Base-by-base conservation (phyloP, 2,329 filamentous ascomycete species). In the Claviceps arundinis region DNA sequence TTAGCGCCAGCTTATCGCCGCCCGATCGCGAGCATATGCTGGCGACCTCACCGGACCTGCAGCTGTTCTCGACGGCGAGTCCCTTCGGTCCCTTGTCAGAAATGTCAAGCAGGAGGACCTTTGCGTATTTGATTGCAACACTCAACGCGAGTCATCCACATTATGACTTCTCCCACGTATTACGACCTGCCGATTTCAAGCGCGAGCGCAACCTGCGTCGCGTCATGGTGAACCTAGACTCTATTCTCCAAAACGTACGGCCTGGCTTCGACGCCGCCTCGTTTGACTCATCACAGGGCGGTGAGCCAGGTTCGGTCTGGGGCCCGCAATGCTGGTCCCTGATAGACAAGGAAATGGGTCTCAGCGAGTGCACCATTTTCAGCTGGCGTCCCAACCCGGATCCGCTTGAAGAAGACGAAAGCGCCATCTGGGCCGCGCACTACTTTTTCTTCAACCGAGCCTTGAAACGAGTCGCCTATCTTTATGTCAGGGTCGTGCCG, bases 361-460 rank as follows among this genome's bases (percentile, higher is more conserved):
- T 97, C 44, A 84, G 87, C 59, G 85, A 94, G 59, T 98, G 93
- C 70, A 85, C 84, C 52, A 82, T 91, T 56, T 97, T 95, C 67
- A 86, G 85, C 52, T 98, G 95, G 70, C 81, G 85, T 50, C 93
- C 93, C 0, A 84, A 89, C 42, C 87, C 90, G 55, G 90, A 95
- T 62, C 89, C 89, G 0, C 95, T 94, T 61, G 85, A 90, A 60
- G 89, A 89, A 56, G 90, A 95, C 56, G 89, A 96, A 63, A 87
- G 88, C 56, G 85, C 90, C 9, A 90, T 98, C 56, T 98, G 91
- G 91, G 89, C 87, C 48, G 77, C 90, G 56, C 90, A 97, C 67
- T 96, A 95, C 69, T 95, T 98, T 73, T 95, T 97, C 68, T 97
- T 96, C 77, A 96, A 95, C 74, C 91, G 91, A 62, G 75, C 83